Evolutionary conservation across 2,329 filamentous ascomycete genomes (phyloP), one percentile per base, ranked within the genome.

Genomic region (Cordyceps fumosorosea): DNA sequence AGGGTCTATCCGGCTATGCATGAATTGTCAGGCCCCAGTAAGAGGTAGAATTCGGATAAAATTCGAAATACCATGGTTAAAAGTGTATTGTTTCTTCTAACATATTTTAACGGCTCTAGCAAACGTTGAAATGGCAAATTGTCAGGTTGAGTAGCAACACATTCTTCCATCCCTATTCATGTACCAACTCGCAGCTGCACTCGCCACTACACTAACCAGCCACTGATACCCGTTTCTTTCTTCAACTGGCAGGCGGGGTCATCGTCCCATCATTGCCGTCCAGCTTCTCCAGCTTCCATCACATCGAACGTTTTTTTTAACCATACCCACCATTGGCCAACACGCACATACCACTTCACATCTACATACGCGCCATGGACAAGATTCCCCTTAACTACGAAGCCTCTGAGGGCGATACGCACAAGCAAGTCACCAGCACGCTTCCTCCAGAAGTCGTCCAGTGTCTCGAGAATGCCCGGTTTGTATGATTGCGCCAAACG

Each of bases 401-500:
- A 74, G 84, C 88, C 63, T 93, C 90, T 7, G 85, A 87, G 57
- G 87, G 88, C 66, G 82, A 89, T 62, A 91, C 86, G 51, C 81
- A 92, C 74, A 89, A 87, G 65, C 85, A 88, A 73, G 75, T 84
- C 63, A 88, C 90, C 44, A 81, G 82, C 63, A 83, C 83, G 10
- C 83, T 98, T 2, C 95, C 95, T 0, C 79, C 82, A 4, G 93
- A 97, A 75, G 95, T 98, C 24, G 84, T 95, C 14, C 88, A 92
- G 70, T 97, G 93, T 72, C 85, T 99, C 26, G 88, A 96, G 73
- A 98, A 97, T 78, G 91, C 93, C 56, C 89, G 93, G 69, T 99
- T 97, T 78, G 92, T 96, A 84, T 37, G 34, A 37, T 37, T 29
- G 29, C 29, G 11, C 69, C 83, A 78, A 60, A 37, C 22, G 45